Evolutionary conservation across 2,329 filamentous ascomycete species (phyloP).

Genomic region (Leptographium lundbergii): DNA sequence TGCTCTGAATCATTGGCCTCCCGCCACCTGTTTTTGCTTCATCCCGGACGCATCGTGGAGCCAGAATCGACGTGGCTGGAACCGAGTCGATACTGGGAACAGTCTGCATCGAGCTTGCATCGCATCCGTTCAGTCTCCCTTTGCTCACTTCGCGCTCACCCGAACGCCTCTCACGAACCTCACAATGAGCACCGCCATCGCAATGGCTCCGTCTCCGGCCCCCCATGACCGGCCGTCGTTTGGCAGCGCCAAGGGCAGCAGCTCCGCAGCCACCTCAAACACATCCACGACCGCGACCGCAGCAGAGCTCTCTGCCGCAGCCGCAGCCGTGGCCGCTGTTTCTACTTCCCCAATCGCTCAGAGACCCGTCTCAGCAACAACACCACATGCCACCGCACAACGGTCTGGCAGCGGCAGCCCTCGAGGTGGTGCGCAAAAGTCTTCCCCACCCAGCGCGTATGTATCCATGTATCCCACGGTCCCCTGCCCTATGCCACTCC

Average conservation of each 20-base stretch:
- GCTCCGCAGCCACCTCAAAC: not conserved
- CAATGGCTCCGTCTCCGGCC: slow-evolving; percentile 56
- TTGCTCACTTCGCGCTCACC: not conserved
- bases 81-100: not conserved
- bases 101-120: not conserved
- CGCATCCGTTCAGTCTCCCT: not conserved
- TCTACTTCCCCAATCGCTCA: slow-evolving; percentile 31
- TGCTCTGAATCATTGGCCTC: slow-evolving; percentile 1
- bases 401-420: slow-evolving; percentile 44
- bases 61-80: not conserved
- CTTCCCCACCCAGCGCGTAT: slow-evolving; percentile 48
- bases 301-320: slow-evolving; percentile 29
- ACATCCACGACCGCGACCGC: slow-evolving; percentile 12
- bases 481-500: no score
- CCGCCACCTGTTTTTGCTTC: not conserved
- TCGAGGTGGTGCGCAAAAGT: slow-evolving; percentile 31
- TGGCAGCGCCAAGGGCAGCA: slow-evolving; percentile 15
- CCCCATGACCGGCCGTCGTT: slow-evolving; percentile 51
- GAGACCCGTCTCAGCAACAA: slow-evolving; percentile 24
- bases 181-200: slow-evolving; percentile 52
- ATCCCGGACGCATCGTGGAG: not conserved
- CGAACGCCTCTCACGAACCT: not conserved
- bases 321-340: slow-evolving; percentile 19
- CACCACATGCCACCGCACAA: slow-evolving; percentile 30
- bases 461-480: slow-evolving; percentile 17